These are phyloP conservation scores for Colletotrichum sp. DNA, from an alignment of 2,329 filamentous ascomycete genomes.

Conservation along the genomic window DNA sequence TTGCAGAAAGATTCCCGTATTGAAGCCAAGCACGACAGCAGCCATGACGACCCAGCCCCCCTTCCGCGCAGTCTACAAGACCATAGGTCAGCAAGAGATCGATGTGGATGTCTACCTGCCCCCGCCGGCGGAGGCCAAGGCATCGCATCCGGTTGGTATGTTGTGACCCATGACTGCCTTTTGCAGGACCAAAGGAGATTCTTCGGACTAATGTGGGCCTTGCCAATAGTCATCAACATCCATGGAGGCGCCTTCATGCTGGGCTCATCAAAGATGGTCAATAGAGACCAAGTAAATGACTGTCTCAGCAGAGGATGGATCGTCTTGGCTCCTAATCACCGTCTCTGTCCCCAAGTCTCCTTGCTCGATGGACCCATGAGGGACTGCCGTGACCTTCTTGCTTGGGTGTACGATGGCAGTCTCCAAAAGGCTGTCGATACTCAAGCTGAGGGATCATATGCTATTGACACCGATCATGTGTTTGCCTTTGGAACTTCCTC, in stretches of 20 bases:
- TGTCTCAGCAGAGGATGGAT: slow-evolving; percentile 42
- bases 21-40: background rate
- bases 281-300: slow-evolving; percentile 39
- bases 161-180: background rate
- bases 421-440: slow-evolving; percentile 27
- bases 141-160: slow-evolving; percentile 8
- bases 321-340: slow-evolving; percentile 37
- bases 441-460: background rate
- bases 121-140: background rate
- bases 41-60: slow-evolving; percentile 18
- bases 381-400: slow-evolving; percentile 38
- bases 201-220: background rate
- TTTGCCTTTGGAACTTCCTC: slow-evolving; percentile 41
- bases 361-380: slow-evolving; percentile 34
- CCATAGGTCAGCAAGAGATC: slow-evolving; percentile 29
- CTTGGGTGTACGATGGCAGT: slow-evolving; percentile 36
- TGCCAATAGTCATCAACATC: slow-evolving; percentile 40
- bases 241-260: slow-evolving; percentile 51
- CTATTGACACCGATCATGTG: slow-evolving; percentile 32
- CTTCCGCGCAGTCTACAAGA: slow-evolving; percentile 33
- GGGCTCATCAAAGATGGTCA: slow-evolving; percentile 41
- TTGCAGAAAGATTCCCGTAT: background rate
- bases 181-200: background rate
- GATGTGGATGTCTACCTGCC: slow-evolving; percentile 33
- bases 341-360: slow-evolving; percentile 36